phyloP scores from a whole-genome alignment of 2,329 filamentous ascomycete genomes.

The Phialophora expanda region DNA sequence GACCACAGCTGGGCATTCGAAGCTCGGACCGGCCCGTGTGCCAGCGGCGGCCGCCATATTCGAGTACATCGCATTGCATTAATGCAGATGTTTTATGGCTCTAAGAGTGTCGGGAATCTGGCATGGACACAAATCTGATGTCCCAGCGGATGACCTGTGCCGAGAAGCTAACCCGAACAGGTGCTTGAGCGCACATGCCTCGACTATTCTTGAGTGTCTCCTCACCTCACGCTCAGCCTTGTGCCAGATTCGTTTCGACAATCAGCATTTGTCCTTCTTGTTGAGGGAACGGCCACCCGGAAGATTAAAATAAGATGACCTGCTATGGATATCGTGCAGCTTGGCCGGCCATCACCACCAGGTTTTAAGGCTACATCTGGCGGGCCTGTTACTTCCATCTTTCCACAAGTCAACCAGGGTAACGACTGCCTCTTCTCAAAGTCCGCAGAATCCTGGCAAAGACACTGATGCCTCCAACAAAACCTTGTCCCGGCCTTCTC shows the following conservation, averaged over 20 bases:
- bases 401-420: not conserved
- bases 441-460: not conserved
- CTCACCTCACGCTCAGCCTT: not conserved
- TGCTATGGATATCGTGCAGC: not conserved
- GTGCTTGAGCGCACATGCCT: not conserved
- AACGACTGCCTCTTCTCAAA: not conserved
- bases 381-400: not conserved
- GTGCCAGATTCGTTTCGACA: not conserved
- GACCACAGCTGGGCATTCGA: not conserved
- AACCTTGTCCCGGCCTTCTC: not conserved
- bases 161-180: not conserved
- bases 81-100: constrained; percentile 4
- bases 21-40: not conserved
- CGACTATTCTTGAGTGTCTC: not conserved
- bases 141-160: not conserved
- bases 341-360: not conserved
- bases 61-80: constrained; percentile 19
- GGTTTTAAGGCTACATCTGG: not conserved
- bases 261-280: not conserved
- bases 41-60: not conserved
- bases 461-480: not conserved
- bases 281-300: not conserved
- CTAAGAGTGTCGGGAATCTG: not conserved
- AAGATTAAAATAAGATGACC: not conserved
- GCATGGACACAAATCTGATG: not conserved